phyloP scores from a whole-genome alignment of 805 yeast genomes.

The Candida incommunis region DNA sequence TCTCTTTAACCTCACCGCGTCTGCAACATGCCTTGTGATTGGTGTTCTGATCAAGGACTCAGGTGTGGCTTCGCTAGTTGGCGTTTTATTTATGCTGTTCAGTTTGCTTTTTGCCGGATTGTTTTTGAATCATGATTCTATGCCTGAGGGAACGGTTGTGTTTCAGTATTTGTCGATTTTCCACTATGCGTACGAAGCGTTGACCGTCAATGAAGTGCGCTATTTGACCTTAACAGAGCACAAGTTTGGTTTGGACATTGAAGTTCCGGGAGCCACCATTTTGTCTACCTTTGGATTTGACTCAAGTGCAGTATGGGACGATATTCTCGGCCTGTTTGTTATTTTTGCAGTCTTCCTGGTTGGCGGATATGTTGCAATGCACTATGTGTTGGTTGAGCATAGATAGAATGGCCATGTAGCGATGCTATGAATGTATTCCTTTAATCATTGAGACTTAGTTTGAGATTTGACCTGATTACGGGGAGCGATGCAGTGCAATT shows the following conservation, averaged over 20 bases:
- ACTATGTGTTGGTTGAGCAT: slow-evolving; percentile 59
- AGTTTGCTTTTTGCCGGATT: slow-evolving; percentile 87
- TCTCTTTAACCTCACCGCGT: slow-evolving; percentile 73
- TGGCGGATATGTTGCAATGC: slow-evolving; percentile 63
- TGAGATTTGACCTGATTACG: too few species aligned
- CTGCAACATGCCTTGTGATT: slow-evolving; percentile 71
- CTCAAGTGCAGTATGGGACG: slow-evolving; percentile 59
- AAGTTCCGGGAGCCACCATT: slow-evolving; percentile 96
- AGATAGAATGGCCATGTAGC: slow-evolving; percentile 27
- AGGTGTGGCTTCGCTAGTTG: slow-evolving; percentile 82
- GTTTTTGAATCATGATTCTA: slow-evolving; percentile 70
- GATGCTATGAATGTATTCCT: too few species aligned
- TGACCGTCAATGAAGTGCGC: slow-evolving; percentile 84
- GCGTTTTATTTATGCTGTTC: slow-evolving; percentile 70
- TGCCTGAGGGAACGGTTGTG: slow-evolving; percentile 36
- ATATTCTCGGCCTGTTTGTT: slow-evolving; percentile 42
- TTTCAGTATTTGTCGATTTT: slow-evolving; percentile 77
- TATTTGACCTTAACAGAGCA: slow-evolving; percentile 71
- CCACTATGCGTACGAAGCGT: slow-evolving; percentile 91
- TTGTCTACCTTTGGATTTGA: slow-evolving; percentile 90
- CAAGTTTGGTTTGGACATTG: slow-evolving; percentile 86
- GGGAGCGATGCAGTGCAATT: too few species aligned
- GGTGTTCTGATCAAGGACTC: slow-evolving; percentile 82
- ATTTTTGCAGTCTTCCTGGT: slow-evolving; percentile 46
- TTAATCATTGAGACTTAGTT: too few species aligned